Base-by-base conservation (phyloP, 2,329 filamentous ascomycete genomes). In the Aspergillus spinulosporus region DNA sequence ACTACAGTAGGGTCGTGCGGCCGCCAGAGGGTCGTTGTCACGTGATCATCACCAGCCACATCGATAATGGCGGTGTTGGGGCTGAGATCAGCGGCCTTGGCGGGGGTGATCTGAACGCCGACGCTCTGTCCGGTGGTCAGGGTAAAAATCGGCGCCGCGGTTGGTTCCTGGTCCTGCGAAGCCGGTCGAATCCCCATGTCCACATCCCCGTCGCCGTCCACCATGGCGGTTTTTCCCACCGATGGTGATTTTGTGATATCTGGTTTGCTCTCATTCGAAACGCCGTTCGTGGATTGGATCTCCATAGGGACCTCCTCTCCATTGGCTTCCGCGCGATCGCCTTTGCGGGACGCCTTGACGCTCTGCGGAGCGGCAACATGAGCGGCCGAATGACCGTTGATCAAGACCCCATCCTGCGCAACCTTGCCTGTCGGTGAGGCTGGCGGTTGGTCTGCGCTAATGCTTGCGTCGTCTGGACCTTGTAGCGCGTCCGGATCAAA, bases 1-100 rank as follows among this genome's bases (percentile, higher is more conserved):
- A 81, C 63, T 14, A 74, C 61, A 5, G 74, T 72, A 26, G 75
- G 68, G 64, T 79, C 76, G 4, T 66, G 60, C 5, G 78, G 78
- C 48, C 74, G 75, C 78, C 78, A 81, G 47, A 70, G 58, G 3
- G 71, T 66, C 4, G 68, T 67, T 2, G 72, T 74, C 65, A 80
- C 74, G 69, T 77, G 74, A 50, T 68, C 66, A 11, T 68, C 63
- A 34, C 62, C 61, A 52, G 68, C 66, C 57, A 72, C 62, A 64
- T 76, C 68, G 31, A 80, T 64, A 21, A 79, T 65, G 58, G 69
- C 70, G 62, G 78, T 78, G 63, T 76, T 68, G 43, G 75, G 71
- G 39, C 69, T 70, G 55, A 81, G 71, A 65, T 80, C 76, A 59
- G 73, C 68, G 45, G 77, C 73, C 68, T 79, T 80, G 68, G 77